phyloP scores from a whole-genome alignment of 139 green algal genomes.

The Eudorina sp. region DNA sequence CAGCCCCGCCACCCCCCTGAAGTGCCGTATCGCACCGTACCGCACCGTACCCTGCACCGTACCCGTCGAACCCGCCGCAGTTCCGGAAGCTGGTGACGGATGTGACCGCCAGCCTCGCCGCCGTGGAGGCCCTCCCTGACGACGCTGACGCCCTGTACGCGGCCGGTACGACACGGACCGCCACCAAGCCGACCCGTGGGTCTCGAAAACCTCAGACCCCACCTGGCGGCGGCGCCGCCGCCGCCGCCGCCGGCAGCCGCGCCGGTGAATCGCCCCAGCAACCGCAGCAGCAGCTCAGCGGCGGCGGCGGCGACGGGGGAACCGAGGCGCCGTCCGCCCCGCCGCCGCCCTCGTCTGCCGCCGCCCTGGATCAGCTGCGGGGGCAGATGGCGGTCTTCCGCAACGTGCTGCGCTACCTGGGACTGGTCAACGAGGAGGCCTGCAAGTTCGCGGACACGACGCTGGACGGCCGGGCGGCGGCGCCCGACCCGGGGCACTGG shows the following conservation, averaged over 20 bases:
- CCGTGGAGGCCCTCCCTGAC: too few relatives aligned
- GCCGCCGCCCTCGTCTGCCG: too few relatives aligned
- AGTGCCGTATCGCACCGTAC: too few relatives aligned
- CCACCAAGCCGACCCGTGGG: neutral
- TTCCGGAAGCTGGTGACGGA: neutral
- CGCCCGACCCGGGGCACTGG: slow-evolving; percentile 20
- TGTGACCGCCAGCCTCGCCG: neutral
- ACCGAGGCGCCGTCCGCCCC: neutral
- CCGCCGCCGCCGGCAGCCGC: neutral
- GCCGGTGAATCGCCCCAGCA: neutral
- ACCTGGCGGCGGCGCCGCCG: neutral
- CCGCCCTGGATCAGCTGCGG: slow-evolving; percentile 15
- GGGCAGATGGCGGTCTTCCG: slow-evolving; percentile 14
- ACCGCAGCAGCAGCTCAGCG: neutral
- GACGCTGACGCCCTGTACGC: too few relatives aligned
- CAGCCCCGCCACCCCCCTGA: too few relatives aligned
- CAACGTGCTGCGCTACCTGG: slow-evolving; percentile 1
- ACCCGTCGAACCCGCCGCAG: neutral
- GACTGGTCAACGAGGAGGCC: slow-evolving; percentile 22
- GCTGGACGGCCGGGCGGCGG: neutral
- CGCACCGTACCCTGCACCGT: too few relatives aligned
- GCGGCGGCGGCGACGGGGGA: neutral
- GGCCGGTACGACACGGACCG: neutral
- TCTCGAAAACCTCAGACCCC: neutral
- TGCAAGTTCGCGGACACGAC: slow-evolving; percentile 14